These are phyloP conservation scores for Kalaharituber pfeilii DNA, from an alignment of 2,329 filamentous ascomycete genomes.

Conservation along the genomic window DNA sequence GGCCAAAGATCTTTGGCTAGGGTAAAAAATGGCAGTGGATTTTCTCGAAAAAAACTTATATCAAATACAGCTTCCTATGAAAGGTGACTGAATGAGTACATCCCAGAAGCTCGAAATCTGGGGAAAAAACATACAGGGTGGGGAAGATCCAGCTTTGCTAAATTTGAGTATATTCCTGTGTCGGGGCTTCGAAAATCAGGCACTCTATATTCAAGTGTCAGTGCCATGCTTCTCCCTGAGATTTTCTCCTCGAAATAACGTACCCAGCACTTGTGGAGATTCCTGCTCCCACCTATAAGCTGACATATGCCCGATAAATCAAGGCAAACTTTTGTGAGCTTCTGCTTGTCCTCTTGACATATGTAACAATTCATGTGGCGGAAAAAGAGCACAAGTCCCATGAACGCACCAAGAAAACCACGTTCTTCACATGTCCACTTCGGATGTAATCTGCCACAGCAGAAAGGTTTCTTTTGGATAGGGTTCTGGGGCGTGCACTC, in stretches of 20 bases:
- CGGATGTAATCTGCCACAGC: constrained; percentile 68
- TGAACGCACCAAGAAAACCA: constrained; percentile 56
- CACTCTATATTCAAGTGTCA: constrained; percentile 40
- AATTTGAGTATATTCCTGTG: constrained; percentile 84
- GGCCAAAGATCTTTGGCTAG: constrained; percentile 86
- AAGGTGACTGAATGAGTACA: not conserved
- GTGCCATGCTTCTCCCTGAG: constrained; percentile 13
- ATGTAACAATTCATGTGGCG: not conserved
- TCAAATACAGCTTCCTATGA: constrained; percentile 70
- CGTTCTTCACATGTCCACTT: constrained; percentile 45
- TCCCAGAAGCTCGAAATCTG: constrained; percentile 10
- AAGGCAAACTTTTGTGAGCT: not conserved
- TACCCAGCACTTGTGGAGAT: constrained; percentile 55
- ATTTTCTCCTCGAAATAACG: constrained; percentile 30
- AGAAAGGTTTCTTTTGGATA: constrained; percentile 51
- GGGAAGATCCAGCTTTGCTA: constrained; percentile 68
- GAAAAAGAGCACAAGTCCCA: not conserved
- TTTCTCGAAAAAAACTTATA: constrained; percentile 67
- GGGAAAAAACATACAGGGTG: constrained; percentile 37
- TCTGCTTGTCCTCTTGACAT: not conserved
- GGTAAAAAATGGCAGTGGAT: constrained; percentile 80
- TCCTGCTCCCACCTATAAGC: constrained; percentile 55
- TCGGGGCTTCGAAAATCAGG: constrained; percentile 89
- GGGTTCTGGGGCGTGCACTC: constrained; percentile 42
- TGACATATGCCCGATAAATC: not conserved